These are phyloP conservation scores for Cercophora sp. DNA, from an alignment of 495 filamentous ascomycete species.

Conservation along the genomic window DNA sequence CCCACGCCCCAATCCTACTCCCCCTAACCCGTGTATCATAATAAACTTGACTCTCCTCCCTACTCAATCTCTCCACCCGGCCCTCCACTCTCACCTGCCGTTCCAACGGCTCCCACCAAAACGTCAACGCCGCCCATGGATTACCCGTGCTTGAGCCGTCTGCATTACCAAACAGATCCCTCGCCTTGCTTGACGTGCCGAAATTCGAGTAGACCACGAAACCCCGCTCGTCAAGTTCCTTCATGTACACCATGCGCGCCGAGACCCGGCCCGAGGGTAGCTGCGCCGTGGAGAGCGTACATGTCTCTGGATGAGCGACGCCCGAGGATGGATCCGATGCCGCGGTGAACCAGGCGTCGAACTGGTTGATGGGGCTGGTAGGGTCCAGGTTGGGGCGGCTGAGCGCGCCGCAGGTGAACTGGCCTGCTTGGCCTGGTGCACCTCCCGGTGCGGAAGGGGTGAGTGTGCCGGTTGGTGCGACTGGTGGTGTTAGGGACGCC, in stretches of 20 bases:
- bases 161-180: constrained; percentile 48
- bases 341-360: constrained; percentile 78
- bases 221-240: constrained; percentile 71
- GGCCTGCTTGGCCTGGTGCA: constrained; percentile 51
- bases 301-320: constrained; percentile 71
- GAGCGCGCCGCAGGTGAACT: constrained; percentile 55
- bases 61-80: constrained; percentile 56
- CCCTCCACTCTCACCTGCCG: constrained; percentile 87
- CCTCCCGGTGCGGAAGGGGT: constrained; percentile 14
- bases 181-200: constrained; percentile 67
- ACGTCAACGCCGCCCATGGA: constrained; percentile 65
- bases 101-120: constrained; percentile 73
- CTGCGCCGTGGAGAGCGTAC: constrained; percentile 76
- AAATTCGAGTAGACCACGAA: constrained; percentile 95
- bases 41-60: constrained; percentile 80
- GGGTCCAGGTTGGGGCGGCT: constrained; percentile 49
- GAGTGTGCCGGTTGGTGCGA: constrained; percentile 39
- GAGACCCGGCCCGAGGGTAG: constrained; percentile 82
- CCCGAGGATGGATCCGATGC: constrained; percentile 50
- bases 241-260: constrained; percentile 84
- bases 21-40: constrained; percentile 77
- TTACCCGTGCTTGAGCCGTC: constrained; percentile 45
- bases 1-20: constrained; percentile 88
- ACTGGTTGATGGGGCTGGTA: constrained; percentile 67
- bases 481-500: constrained; percentile 30